Percentiles rank a stretch among this genome's conserved stretches.
phyloP scores from a whole-genome alignment of 257 asterid genomes.

The Solanum chiquidenum region DNA sequence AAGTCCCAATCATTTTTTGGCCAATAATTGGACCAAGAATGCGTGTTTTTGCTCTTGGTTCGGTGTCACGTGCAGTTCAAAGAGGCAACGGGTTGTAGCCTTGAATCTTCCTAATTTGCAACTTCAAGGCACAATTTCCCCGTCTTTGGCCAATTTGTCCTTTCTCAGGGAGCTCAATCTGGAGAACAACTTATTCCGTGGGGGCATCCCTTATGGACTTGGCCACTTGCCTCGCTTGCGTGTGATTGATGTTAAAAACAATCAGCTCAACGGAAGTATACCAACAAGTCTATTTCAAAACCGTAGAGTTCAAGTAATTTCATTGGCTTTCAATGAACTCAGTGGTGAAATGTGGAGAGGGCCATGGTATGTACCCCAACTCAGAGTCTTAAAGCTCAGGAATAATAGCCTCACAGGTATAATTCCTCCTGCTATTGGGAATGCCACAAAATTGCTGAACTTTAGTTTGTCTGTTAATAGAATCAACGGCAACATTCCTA shows the following conservation, averaged over 20 bases:
- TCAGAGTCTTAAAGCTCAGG: no score
- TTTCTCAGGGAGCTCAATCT: no score
- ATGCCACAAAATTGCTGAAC: background rate
- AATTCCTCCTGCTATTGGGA: no score
- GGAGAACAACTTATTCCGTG: constrained; percentile 1
- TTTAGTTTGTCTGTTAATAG: background rate
- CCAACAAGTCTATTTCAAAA: no score
- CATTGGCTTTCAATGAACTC: background rate
- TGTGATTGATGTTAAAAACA: no score
- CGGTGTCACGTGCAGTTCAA: constrained; percentile 14
- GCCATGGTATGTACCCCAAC: no score
- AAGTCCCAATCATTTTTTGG: background rate
- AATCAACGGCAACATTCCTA: constrained; percentile 6
- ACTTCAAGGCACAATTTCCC: constrained; percentile 17
- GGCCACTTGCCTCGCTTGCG: background rate
- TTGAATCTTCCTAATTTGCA: constrained; percentile 13
- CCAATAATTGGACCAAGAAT: constrained; percentile 11
- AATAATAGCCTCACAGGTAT: no score
- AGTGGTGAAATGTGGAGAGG: no score
- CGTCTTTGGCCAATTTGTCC: constrained; percentile 19
- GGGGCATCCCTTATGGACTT: background rate
- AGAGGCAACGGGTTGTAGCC: constrained; percentile 9
- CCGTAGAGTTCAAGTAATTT: no score
- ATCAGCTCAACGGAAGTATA: no score
- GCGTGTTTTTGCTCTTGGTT: constrained; percentile 16